Evolutionary conservation across 1,284 basidiomycete genomes (phyloP), one percentile per base, ranked within the genome.

Genomic region (Marasmius oreades): DNA sequence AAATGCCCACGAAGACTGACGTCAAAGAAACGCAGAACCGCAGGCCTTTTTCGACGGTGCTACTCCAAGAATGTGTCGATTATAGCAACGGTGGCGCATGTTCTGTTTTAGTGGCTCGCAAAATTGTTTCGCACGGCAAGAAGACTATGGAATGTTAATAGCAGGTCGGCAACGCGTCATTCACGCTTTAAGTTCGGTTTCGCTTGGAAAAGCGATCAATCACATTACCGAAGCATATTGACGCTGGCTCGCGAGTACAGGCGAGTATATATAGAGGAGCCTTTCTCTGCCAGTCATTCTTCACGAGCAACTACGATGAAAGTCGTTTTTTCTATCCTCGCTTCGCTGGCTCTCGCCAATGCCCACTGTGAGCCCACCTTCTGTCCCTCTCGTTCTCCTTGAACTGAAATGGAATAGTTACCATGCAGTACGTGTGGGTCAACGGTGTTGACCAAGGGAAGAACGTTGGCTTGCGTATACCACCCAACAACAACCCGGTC

Each of bases 401-500:
- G 11, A 20, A 16, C 39, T 42, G 39, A 42, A 1, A n/a, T 20
- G 7, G 47, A 11, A 2, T 10, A 77, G 75, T 78, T 63, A 80
- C 78, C 14, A 70, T 80, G 72, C 78, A 81, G 58, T 81, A 79
- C 61, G 66, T 80, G 56, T 80, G 78, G 77, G 62, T 70, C 56
- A 76, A 78, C 60, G 77, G 76, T 47, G 74, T 65, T 31, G 78
- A 80, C 62, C 64, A 78, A 62, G 78, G 78, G 2, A 65, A 67
- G 44, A 78, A 78, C 66, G 72, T 62, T 28, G 72, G 70, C 63
- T 64, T 79, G 51, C 77, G 78, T 56, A 63, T 79, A n/a, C 70
- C 76, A n/a, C 77, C 79, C 10, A 79, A 64, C 67, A 81, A 81
- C 69, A 78, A 78, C 62, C 79, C 79, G 11, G 78, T 81, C 48